Percentiles rank a stretch among this genome's conserved stretches.
These are phyloP conservation scores for Ophiostoma fasciatum DNA, from an alignment of 2,329 filamentous ascomycete species.

Conservation along the genomic window DNA sequence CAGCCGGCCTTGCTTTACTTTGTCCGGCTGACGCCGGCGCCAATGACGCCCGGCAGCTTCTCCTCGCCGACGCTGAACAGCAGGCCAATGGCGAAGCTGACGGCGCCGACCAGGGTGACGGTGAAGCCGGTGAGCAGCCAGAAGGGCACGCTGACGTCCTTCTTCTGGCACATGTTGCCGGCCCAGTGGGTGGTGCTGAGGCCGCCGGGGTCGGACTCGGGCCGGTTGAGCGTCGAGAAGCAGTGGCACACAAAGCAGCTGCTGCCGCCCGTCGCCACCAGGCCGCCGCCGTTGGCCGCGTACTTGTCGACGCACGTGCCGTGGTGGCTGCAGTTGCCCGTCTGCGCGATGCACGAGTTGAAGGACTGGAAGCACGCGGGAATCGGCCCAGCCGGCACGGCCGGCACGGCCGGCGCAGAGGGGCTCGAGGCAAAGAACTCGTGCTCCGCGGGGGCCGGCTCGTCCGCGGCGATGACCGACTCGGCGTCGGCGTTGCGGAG, in stretches of 20 bases:
- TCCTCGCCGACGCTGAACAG: constrained; percentile 74
- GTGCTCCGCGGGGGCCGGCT: constrained; percentile 6
- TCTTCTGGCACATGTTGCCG: constrained; percentile 77
- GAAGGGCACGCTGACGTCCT: constrained; percentile 77
- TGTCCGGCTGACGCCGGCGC: constrained; percentile 73
- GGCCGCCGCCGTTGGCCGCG: constrained; percentile 24
- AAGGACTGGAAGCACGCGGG: constrained; percentile 62
- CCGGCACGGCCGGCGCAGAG: no score
- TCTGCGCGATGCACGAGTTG: constrained; percentile 52
- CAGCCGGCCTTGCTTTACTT: no score
- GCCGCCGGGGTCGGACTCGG: constrained; percentile 21
- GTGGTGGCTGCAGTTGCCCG: constrained; percentile 69
- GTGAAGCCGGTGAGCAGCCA: constrained; percentile 71
- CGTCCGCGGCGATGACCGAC: constrained; percentile 24
- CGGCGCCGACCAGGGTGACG: constrained; percentile 50
- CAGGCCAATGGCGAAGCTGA: constrained; percentile 60
- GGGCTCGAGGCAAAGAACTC: constrained; percentile 10
- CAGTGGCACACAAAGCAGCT: constrained; percentile 71
- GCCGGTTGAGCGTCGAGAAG: constrained; percentile 32
- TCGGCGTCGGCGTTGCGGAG: constrained; percentile 29
- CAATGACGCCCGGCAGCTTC: constrained; percentile 84
- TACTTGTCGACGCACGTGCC: constrained; percentile 62
- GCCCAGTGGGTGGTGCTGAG: constrained; percentile 56
- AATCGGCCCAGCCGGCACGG: constrained; percentile 27
- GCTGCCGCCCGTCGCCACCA: constrained; percentile 16